Base-by-base conservation (phyloP, 1,284 basidiomycete species). In the Austroboletus rostrupii region DNA sequence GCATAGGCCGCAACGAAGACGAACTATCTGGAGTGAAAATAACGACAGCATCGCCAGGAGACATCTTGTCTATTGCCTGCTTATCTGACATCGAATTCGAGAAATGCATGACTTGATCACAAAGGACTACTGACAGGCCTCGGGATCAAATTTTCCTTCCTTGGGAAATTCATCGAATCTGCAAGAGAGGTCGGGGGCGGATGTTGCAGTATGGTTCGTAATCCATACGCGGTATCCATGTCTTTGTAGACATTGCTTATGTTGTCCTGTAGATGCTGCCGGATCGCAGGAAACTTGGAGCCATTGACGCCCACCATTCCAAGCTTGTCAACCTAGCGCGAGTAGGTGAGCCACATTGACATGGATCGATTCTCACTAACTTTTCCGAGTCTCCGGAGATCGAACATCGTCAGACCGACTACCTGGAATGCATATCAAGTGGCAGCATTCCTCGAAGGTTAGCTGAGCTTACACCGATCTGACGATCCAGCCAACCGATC, bases 401-500 rank as follows among this genome's bases (percentile, higher is more conserved):
- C 93, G 59, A 96, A 96, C 58, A 92, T 80, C 28, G 92, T 93
- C 52, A 96, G 75, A 21, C 81, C 93, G 53, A 96, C 91, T 38
- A 97, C 93, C 89, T 91, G 48, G 20, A 38, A 46, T 45, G 44
- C 13, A 40, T 66, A 41, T 6, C 45, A 17, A 31, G 21, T 44
- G 42, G 10, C 20, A 19, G 33, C n/a, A 37, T 11, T 8, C 23
- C 23, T 26, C 7, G 50, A 43, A 43, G 42, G 47, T 47, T 43
- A 32, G 20, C 20, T 45, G 48, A 23, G 53, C 81, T 56, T 67
- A 87, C 85, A 49, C 85, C 85, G 59, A 88, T 86, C 85, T 87
- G 58, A 19, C 32, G 19, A 52, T 45, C 38, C 19, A 43, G 31
- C 39, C 12, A 14, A 48, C 40, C 7, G 38, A 41, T 54, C n/a